Evolutionary conservation across 176 grass and related monocot species (phyloP).

Genomic region (Melocanna baccifera): DNA sequence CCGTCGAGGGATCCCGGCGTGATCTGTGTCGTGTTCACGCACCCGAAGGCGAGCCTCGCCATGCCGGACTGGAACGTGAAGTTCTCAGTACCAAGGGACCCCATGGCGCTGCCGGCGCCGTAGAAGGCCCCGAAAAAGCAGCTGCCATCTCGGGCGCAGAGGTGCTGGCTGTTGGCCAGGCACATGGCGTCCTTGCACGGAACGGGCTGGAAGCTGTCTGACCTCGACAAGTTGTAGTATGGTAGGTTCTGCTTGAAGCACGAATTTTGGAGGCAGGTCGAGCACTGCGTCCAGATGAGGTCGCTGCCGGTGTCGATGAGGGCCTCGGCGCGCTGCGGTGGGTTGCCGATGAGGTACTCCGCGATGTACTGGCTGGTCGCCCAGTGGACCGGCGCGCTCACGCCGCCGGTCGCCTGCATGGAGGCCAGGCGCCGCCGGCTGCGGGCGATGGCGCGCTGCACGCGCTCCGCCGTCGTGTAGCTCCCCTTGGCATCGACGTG

Average conservation of each 20-base stretch:
- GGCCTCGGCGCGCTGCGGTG: not conserved
- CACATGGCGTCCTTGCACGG: not conserved
- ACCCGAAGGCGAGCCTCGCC: not conserved
- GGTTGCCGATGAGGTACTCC: slow-evolving; percentile 13
- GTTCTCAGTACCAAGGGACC: not conserved
- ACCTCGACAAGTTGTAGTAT: not conserved
- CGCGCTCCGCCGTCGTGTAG: slow-evolving; percentile 32
- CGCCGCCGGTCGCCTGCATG: not conserved
- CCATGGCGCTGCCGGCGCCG: not conserved
- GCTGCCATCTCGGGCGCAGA: not conserved
- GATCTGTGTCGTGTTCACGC: not conserved
- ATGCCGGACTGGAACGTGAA: slow-evolving; percentile 12
- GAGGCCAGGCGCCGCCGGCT: not conserved
- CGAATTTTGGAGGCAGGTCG: not conserved
- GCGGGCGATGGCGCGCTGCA: slow-evolving; percentile 16
- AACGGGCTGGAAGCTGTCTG: not conserved
- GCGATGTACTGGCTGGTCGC: slow-evolving; percentile 21
- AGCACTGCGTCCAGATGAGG: not conserved
- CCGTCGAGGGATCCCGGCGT: not conserved
- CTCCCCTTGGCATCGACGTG: slow-evolving; percentile 16
- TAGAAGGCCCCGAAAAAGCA: not conserved
- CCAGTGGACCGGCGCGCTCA: slow-evolving; percentile 6
- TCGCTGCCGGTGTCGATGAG: slow-evolving; percentile 13
- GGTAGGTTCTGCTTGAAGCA: slow-evolving; percentile 10
- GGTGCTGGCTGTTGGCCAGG: not conserved